phyloP scores from a whole-genome alignment of 805 yeast species.

The Ascoidea rubescens region DNA sequence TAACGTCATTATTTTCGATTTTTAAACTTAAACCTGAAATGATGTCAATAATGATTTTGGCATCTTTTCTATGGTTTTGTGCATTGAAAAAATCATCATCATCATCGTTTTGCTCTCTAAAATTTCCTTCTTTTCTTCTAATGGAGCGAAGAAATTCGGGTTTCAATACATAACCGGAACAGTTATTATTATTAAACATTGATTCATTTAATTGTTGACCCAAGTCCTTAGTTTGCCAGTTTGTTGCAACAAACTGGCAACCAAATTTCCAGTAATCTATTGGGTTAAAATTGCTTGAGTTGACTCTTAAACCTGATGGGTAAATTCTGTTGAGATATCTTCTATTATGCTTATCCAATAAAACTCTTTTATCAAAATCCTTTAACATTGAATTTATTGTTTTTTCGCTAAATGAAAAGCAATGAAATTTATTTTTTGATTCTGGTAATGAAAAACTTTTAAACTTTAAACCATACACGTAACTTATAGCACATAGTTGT shows the following conservation, averaged over 20 bases:
- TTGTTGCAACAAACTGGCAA: constrained; percentile 88
- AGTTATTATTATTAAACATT: constrained; percentile 35
- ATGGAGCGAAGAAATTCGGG: constrained; percentile 32
- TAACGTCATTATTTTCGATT: constrained; percentile 1
- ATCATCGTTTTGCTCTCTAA: neutral
- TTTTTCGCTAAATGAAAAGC: constrained; percentile 79
- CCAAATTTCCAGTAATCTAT: constrained; percentile 73
- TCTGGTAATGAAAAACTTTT: constrained; percentile 77
- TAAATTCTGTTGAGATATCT: constrained; percentile 69
- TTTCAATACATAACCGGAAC: constrained; percentile 67
- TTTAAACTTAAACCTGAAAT: constrained; percentile 11
- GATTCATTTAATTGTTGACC: constrained; percentile 87
- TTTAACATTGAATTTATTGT: constrained; percentile 46
- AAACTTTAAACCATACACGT: constrained; percentile 63
- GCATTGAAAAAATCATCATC: constrained; percentile 10
- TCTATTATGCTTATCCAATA: constrained; percentile 61
- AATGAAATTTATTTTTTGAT: constrained; percentile 66
- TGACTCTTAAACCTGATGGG: constrained; percentile 68
- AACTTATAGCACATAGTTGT: constrained; percentile 46
- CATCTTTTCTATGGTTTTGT: neutral
- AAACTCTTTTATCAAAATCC: constrained; percentile 29
- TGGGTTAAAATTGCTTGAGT: constrained; percentile 75
- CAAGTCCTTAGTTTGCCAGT: constrained; percentile 86
- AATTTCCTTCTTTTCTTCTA: constrained; percentile 2
- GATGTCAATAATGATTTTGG: constrained; percentile 13